A percentile compares a stretch with the other conserved stretches of the same genome.
Conservation (phyloP, 805 yeast genomes). For the Zygosaccharomyces pseudorouxii region DNA sequence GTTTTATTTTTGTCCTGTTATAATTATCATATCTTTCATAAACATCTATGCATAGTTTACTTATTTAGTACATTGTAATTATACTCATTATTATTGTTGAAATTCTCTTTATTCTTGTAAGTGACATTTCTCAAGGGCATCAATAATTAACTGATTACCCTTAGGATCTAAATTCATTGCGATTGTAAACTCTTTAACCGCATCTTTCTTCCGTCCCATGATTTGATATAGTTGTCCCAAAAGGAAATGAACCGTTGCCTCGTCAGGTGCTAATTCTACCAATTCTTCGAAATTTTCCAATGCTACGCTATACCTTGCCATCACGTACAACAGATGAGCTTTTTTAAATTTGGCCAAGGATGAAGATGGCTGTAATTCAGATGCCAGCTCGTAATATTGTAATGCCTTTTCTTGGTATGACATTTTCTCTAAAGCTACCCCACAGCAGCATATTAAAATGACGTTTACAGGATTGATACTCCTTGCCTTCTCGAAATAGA, state of each 20-base stretch:
- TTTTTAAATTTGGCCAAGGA: constrained; percentile 84
- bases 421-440: constrained; percentile 82
- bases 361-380: constrained; percentile 75
- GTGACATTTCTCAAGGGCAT: constrained; percentile 62
- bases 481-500: constrained; percentile 81
- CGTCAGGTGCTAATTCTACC: constrained; percentile 81
- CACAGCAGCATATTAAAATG: constrained; percentile 86
- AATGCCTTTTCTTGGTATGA: constrained; percentile 68
- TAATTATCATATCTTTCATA: background rate
- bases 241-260: constrained; percentile 86
- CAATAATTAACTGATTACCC: constrained; percentile 79
- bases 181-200: constrained; percentile 78
- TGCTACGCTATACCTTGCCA: constrained; percentile 70
- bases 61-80: constrained; percentile 9
- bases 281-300: constrained; percentile 68
- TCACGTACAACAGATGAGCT: constrained; percentile 71
- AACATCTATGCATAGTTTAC: constrained; percentile 6
- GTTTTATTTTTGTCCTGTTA: background rate
- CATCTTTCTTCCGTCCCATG: constrained; percentile 66
- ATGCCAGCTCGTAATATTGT: constrained; percentile 76
- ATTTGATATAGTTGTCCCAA: constrained; percentile 82
- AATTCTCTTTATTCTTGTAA: constrained; percentile 21
- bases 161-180: constrained; percentile 92
- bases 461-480: constrained; percentile 87
- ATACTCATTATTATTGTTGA: background rate